Evolutionary conservation across 164 flowering plant genomes (phyloP), one percentile per base, ranked within the genome.

Genomic region (Macadamia integrifolia): DNA sequence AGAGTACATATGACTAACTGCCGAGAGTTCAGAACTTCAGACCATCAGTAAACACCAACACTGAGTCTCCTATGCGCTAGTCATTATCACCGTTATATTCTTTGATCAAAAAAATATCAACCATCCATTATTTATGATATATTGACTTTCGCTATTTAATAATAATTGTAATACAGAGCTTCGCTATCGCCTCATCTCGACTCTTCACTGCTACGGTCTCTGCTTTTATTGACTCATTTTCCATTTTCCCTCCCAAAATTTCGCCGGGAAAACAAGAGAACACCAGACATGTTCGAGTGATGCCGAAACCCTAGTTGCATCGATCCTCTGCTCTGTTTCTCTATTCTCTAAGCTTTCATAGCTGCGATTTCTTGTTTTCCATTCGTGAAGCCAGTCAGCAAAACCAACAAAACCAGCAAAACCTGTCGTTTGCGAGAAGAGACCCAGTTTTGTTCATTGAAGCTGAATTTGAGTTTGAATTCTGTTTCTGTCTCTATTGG

Each of bases 301-400:
- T 6, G 46, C 28, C 11, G 42, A 17, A 67, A 67, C 42, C 69
- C 62, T 67, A 67, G 58, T 17, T 15, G 18, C 14, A 12, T 17
- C 8, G 10, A 1, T 10, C 3, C 10, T 46, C 56, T 23, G 32
- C 28, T 12, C 18, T 8, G 7, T n/a, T 43, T 17, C 6, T 35
- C 31, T 31, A 32, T 2, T 1, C 6, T 59, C 40, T 59, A 2
- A 1, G 1, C 28, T 52, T 52, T 15, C 30, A 66, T 66, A 65
- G 68, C 69, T 60, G 31, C 60, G 42, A 60, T 59, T 60, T 53
- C 74, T 17, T 61, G 57, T 11, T 62, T 70, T n/a, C 64, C 63
- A 48, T 44, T 46, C 11, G 9, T 43, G 4, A 18, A 46, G 7
- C 66, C 61, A 67, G 48, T 60, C 3, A 8, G 8, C 12, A 14